phyloP scores from a whole-genome alignment of 2,329 filamentous ascomycete genomes.

The Hypoxylon sp. region DNA sequence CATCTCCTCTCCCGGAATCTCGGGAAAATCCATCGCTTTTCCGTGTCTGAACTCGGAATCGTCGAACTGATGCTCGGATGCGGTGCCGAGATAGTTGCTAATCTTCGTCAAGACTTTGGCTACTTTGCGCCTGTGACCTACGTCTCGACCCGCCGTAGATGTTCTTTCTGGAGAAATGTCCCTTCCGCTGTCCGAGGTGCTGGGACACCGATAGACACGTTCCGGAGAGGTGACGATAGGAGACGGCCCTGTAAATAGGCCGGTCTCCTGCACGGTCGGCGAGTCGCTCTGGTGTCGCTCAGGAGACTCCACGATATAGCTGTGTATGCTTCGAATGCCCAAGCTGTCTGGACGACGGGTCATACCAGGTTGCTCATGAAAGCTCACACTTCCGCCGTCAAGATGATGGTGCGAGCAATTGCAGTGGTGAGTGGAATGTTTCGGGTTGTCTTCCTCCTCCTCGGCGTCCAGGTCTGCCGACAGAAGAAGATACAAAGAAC shows the following conservation, averaged over 20 bases:
- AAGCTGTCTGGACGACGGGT: neutral
- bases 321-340: slow-evolving; percentile 16
- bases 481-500: slow-evolving; percentile 64
- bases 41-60: slow-evolving; percentile 57
- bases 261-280: slow-evolving; percentile 1
- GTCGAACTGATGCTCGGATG: slow-evolving; percentile 57
- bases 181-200: slow-evolving; percentile 12
- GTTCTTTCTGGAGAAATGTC: slow-evolving; percentile 13
- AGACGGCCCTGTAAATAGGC: slow-evolving; percentile 2
- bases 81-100: slow-evolving; percentile 56
- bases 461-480: slow-evolving; percentile 45
- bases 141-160: slow-evolving; percentile 24
- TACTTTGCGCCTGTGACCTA: slow-evolving; percentile 51
- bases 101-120: slow-evolving; percentile 53
- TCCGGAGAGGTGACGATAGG: slow-evolving; percentile 1
- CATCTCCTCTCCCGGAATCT: slow-evolving; percentile 60
- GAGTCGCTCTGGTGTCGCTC: neutral
- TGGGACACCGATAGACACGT: slow-evolving; percentile 6
- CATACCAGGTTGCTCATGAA: neutral
- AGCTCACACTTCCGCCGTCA: neutral
- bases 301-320: neutral
- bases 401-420: slow-evolving; percentile 39
- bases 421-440: slow-evolving; percentile 28
- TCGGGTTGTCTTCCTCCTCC: slow-evolving; percentile 30
- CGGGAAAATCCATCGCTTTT: slow-evolving; percentile 59